A percentile compares a stretch with the other conserved stretches of the same genome.
phyloP scores from a whole-genome alignment of 2,329 filamentous ascomycete genomes.

The Colletotrichum chrysophilum region DNA sequence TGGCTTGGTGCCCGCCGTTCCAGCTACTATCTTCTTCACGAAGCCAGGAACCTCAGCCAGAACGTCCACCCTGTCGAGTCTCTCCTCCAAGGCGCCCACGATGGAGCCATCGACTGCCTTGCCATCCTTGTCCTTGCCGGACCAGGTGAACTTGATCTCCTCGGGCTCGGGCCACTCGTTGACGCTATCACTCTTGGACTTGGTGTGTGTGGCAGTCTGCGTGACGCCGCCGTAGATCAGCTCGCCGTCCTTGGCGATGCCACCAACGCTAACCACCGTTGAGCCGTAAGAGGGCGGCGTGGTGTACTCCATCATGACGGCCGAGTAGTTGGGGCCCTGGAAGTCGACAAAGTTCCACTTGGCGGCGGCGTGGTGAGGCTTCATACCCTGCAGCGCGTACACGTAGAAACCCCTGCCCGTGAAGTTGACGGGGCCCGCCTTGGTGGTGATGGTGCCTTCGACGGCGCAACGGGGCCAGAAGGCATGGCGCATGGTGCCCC shows the following conservation, averaged over 20 bases:
- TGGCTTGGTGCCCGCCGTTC: constrained; percentile 88
- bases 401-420: constrained; percentile 80
- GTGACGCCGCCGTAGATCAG: constrained; percentile 75
- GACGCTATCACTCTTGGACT: constrained; percentile 72
- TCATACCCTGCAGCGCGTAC: constrained; percentile 95
- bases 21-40: constrained; percentile 91
- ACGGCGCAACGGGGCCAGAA: constrained; percentile 92
- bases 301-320: constrained; percentile 93
- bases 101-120: constrained; percentile 74
- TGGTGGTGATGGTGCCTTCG: constrained; percentile 84
- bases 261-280: constrained; percentile 83
- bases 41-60: constrained; percentile 97
- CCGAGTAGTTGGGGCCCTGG: constrained; percentile 85
- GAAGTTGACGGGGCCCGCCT: constrained; percentile 81
- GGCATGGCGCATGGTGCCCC: constrained; percentile 89
- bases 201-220: constrained; percentile 72
- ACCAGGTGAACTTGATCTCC: constrained; percentile 77
- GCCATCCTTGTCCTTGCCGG: constrained; percentile 77
- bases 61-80: constrained; percentile 86
- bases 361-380: constrained; percentile 93
- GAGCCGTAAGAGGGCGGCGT: constrained; percentile 92
- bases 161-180: constrained; percentile 91
- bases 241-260: constrained; percentile 80
- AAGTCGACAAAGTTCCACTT: constrained; percentile 95
- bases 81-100: constrained; percentile 70